These are phyloP conservation scores for Sarcocystis neurona DNA, from an alignment of 169 alveolate genomes.

Conservation along the genomic window DNA sequence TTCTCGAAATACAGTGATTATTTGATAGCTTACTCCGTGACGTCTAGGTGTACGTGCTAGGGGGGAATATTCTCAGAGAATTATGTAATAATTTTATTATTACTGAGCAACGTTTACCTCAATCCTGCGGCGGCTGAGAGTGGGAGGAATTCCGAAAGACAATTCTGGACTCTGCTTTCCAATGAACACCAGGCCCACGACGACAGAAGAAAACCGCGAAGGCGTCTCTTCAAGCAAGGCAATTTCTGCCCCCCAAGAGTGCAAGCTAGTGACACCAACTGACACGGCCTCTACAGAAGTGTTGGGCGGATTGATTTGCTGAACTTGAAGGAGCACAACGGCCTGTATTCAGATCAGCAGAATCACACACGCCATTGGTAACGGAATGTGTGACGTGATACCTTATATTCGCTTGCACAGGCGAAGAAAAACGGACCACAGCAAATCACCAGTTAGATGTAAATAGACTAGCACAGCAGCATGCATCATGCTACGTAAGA, in stretches of 20 bases:
- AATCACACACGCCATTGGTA: too few relatives aligned
- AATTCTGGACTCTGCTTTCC: constrained; percentile 2
- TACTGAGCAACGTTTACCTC: background rate
- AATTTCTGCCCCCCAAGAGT: background rate
- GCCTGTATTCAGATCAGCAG: background rate
- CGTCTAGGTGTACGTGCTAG: too few relatives aligned
- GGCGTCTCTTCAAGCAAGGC: background rate
- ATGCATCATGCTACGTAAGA: too few relatives aligned
- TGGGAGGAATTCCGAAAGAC: background rate
- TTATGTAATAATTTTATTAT: too few relatives aligned
- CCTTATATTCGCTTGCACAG: too few relatives aligned
- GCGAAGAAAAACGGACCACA: too few relatives aligned
- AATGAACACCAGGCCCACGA: constrained; percentile 2
- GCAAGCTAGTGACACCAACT: background rate
- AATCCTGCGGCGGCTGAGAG: background rate
- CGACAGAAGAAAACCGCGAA: background rate
- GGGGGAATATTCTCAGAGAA: too few relatives aligned
- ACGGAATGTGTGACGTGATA: too few relatives aligned
- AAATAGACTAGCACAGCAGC: too few relatives aligned
- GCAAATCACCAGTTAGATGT: too few relatives aligned
- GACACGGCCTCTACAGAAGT: background rate
- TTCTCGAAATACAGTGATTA: too few relatives aligned
- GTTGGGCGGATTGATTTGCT: background rate
- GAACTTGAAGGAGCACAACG: constrained; percentile 6
- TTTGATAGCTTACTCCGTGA: too few relatives aligned